phyloP scores from a whole-genome alignment of 169 alveolate genomes.

The Plasmodium adleri region DNA sequence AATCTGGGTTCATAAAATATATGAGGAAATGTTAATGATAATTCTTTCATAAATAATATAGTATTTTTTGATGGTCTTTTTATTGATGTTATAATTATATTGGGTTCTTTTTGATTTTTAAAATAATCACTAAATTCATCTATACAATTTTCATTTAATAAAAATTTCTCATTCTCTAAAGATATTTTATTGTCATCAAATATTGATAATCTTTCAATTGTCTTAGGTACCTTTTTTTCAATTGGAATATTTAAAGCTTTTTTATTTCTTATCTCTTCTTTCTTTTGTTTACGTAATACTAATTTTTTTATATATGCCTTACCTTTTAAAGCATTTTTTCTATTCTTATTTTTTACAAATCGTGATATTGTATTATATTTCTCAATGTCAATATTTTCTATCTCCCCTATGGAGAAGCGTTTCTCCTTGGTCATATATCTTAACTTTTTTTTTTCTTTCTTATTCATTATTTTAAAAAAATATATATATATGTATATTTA shows the following conservation, averaged over 20 bases:
- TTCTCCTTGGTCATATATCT: constrained; percentile 73
- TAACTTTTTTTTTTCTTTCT: constrained; percentile 51
- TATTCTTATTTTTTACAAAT: constrained; percentile 46
- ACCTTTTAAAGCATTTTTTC: constrained; percentile 61
- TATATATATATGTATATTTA: too few relatives aligned
- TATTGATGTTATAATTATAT: constrained; percentile 92
- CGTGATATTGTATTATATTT: constrained; percentile 52
- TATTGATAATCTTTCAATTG: constrained; percentile 49
- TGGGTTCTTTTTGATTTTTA: constrained; percentile 90
- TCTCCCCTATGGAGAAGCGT: constrained; percentile 48
- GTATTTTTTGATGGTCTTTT: constrained; percentile 89
- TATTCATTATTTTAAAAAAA: constrained; percentile 21
- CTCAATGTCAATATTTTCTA: constrained; percentile 63
- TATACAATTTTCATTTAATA: constrained; percentile 67
- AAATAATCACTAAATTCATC: constrained; percentile 94
- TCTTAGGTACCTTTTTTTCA: constrained; percentile 73
- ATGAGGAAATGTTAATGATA: constrained; percentile 92
- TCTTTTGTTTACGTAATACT: constrained; percentile 60
- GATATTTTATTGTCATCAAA: constrained; percentile 65
- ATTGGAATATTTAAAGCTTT: constrained; percentile 62
- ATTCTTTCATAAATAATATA: constrained; percentile 91
- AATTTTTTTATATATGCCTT: constrained; percentile 64
- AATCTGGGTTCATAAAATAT: constrained; percentile 92
- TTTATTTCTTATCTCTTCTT: constrained; percentile 64
- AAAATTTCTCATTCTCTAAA: constrained; percentile 48